These are phyloP conservation scores for Aristolochia fimbriata DNA, from an alignment of 164 flowering plant species.

Conservation along the genomic window DNA sequence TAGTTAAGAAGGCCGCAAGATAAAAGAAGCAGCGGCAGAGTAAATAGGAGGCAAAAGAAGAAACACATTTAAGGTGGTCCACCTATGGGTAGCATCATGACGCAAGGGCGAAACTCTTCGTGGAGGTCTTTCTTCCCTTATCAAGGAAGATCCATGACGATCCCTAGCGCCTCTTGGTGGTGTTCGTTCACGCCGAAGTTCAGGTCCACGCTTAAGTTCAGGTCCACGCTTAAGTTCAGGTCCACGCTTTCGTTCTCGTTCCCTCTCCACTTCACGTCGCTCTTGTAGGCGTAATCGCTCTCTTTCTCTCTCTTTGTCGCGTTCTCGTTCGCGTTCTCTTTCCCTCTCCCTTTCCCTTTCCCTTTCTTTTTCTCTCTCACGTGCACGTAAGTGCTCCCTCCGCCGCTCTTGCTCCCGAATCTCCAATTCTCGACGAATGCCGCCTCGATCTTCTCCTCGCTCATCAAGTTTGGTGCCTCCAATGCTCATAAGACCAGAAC, in stretches of 20 bases:
- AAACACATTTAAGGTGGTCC: conserved; percentile 41
- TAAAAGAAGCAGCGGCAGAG: conserved; percentile 44
- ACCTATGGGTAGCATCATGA: conserved; percentile 77
- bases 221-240: conserved; percentile 39
- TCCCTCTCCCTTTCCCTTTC: conserved; percentile 6
- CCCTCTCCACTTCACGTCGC: conserved; percentile 42
- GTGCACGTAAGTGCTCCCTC: conserved; percentile 58
- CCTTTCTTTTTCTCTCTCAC: conserved; percentile 62
- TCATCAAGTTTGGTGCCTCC: conserved; percentile 46
- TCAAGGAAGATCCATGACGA: conserved; percentile 47
- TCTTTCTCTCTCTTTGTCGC: conserved; percentile 28
- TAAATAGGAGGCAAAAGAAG: conserved; percentile 35
- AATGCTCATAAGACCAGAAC: conserved; percentile 30
- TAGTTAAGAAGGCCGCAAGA: conserved; percentile 54
- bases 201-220: conserved; percentile 47
- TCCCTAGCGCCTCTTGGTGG: conserved; percentile 65
- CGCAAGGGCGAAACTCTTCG: conserved; percentile 56
- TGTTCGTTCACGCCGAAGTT: conserved; percentile 59
- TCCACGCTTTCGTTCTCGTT: conserved; percentile 41
- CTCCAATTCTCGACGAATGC: conserved; percentile 58
- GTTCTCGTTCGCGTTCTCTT: conserved; percentile 32
- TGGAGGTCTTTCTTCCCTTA: conserved; percentile 39
- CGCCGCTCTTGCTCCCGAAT: conserved; percentile 77
- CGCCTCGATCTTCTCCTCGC: conserved; percentile 54
- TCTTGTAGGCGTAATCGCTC: conserved; percentile 21